Conservation (phyloP, 2,329 filamentous ascomycete species). For the Botrytis medusae region DNA sequence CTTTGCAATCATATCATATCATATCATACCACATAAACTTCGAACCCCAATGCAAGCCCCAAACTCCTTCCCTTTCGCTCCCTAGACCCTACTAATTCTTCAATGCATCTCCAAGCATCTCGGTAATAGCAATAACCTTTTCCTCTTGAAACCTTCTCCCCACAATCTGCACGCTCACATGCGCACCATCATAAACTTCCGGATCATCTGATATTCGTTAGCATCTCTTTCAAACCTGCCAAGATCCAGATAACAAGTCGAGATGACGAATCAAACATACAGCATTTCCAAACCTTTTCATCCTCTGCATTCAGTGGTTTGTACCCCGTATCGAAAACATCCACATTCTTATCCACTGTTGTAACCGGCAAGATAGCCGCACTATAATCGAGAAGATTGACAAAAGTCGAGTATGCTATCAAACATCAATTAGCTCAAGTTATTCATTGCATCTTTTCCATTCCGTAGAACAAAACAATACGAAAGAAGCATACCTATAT, state of each 20-base stretch:
- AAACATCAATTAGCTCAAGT: not conserved
- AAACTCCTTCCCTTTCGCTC: not conserved
- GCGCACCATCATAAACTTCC: slow-evolving; percentile 38
- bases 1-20: not conserved
- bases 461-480: not conserved
- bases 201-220: slow-evolving; percentile 19
- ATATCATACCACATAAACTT: not conserved
- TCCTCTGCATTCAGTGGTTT: slow-evolving; percentile 36
- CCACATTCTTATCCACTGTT: slow-evolving; percentile 43
- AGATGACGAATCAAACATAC: slow-evolving; percentile 27
- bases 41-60: not conserved
- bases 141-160: slow-evolving; percentile 39
- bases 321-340: slow-evolving; percentile 34
- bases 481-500: not conserved
- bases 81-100: not conserved
- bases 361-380: slow-evolving; percentile 47
- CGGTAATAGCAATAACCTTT: slow-evolving; percentile 42
- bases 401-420: slow-evolving; percentile 15
- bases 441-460: too few relatives aligned
- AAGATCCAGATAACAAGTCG: not conserved
- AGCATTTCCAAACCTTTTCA: slow-evolving; percentile 36
- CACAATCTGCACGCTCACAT: slow-evolving; percentile 37
- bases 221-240: not conserved
- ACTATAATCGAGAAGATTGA: slow-evolving; percentile 34
- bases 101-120: slow-evolving; percentile 41